Base-by-base conservation (phyloP, 2,329 filamentous ascomycete species). In the Verticillium longisporum region DNA sequence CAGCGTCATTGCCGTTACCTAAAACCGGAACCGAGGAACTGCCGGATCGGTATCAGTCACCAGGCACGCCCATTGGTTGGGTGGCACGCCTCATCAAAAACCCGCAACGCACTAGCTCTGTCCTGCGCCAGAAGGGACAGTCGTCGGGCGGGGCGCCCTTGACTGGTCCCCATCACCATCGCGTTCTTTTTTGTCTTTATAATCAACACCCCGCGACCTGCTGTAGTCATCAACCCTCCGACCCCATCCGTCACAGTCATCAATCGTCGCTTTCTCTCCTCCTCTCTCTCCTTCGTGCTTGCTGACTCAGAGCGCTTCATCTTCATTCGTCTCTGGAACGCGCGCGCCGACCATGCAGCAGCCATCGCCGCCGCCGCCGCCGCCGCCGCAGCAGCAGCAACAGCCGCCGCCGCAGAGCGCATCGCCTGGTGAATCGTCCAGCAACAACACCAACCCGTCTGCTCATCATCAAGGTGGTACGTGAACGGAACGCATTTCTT, bases 251-350 rank as follows among this genome's bases (percentile, higher is more conserved):
- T 26, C 26, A 26, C 26, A 26, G 26, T 26, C 26, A 26, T 26
- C 26, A 26, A 26, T 26, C 26, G 26, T 26, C 26, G 26, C 26
- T 26, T 26, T 26, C 26, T 4, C 26, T 26, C 26, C 26, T 26
- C 26, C 26, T 3, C 4, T 4, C 37, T 26, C 45, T 33, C 21
- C 33, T 59, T 31, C 50, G 56, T 13, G 9, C 59, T 26, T 60
- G 59, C 59, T 60, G 59, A 60, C 59, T 60, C 59, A 60, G 59
- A 60, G 32, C 18, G 21, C 33, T n/a, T 21, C 18, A 21, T 21
- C 18, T 21, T 21, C 18, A 21, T 45, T 32, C 45, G 26, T 26
- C 26, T 26, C 32, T 50, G 41, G 56, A 38, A 38, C 56, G n/a
- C 36, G 56, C 21, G 45, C 33, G 56, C 31, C 36, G 56, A 58